These are phyloP conservation scores for Blastobotrys capitulatus DNA, from an alignment of 1,139 yeast genomes.

Conservation along the genomic window DNA sequence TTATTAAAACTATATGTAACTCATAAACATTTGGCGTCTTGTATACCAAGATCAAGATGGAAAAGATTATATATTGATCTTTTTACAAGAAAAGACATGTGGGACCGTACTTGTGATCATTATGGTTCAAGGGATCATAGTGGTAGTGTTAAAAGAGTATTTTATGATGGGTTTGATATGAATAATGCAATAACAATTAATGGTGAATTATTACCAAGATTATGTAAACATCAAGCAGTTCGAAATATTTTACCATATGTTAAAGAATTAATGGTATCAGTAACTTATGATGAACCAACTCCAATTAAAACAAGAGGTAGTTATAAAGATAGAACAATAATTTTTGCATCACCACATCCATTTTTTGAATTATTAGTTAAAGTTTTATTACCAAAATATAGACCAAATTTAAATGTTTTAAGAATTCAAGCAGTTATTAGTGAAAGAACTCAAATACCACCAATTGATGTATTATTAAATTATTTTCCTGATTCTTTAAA, in stretches of 20 bases:
- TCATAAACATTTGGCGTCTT: background rate
- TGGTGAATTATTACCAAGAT: background rate
- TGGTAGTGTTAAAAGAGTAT: slow-evolving; percentile 1
- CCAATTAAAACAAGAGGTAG: background rate
- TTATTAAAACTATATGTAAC: slow-evolving; percentile 6
- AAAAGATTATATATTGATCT: slow-evolving; percentile 7
- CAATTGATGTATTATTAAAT: slow-evolving; percentile 2
- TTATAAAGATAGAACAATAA: background rate
- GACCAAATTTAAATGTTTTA: background rate
- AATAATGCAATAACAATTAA: background rate
- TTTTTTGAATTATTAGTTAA: slow-evolving; percentile 6
- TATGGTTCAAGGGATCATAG: slow-evolving; percentile 5
- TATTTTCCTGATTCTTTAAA: slow-evolving; percentile 3
- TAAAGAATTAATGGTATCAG: slow-evolving; percentile 3
- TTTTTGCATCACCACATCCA: slow-evolving; percentile 1
- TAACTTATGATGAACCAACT: slow-evolving; percentile 5
- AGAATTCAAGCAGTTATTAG: slow-evolving; percentile 4
- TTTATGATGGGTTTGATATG: background rate
- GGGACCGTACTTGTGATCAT: slow-evolving; percentile 9
- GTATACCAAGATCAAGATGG: slow-evolving; percentile 5
- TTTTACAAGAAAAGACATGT: slow-evolving; percentile 1
- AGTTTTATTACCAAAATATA: slow-evolving; percentile 3
- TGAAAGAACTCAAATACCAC: slow-evolving; percentile 2
- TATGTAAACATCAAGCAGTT: slow-evolving; percentile 6
- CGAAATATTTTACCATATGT: slow-evolving; percentile 3